Percentiles rank a stretch among this genome's conserved stretches.
Conservation (phyloP, 306 rosid genomes). For the Hippophae gyantsensis region DNA sequence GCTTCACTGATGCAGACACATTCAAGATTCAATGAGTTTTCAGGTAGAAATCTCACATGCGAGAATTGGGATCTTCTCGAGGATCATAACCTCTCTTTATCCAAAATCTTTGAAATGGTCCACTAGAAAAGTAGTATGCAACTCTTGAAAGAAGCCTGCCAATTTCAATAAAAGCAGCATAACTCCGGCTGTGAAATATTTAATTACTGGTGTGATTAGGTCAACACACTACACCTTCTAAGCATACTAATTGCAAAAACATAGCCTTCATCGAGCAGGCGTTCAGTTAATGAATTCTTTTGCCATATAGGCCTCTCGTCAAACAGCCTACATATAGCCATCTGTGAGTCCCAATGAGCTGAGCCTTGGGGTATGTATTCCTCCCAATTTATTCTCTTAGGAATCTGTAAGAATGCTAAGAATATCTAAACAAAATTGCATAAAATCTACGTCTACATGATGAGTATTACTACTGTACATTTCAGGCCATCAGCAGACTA, state of each 20-base stretch:
- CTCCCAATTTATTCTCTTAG: slow-evolving; percentile 87
- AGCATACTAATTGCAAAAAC: slow-evolving; percentile 40
- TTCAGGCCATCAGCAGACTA: no score
- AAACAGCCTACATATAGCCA: slow-evolving; percentile 59
- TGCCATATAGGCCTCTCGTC: slow-evolving; percentile 89
- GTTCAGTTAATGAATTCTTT: slow-evolving; percentile 54
- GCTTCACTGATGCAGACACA: no score
- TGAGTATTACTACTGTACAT: no score
- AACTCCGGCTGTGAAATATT: slow-evolving; percentile 11
- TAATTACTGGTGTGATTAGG: slow-evolving; percentile 6
- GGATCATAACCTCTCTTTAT: slow-evolving; percentile 94
- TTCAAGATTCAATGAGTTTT: slow-evolving; percentile 2
- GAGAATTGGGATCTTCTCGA: slow-evolving; percentile 70
- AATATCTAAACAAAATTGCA: not conserved
- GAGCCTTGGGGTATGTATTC: slow-evolving; percentile 60
- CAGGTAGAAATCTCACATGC: slow-evolving; percentile 44
- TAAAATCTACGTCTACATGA: no score
- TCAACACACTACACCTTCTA: slow-evolving; percentile 54
- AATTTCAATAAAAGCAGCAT: slow-evolving; percentile 5
- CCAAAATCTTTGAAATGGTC: slow-evolving; percentile 92
- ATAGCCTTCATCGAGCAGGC: slow-evolving; percentile 59
- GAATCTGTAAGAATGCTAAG: slow-evolving; percentile 78
- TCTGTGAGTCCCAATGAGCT: slow-evolving; percentile 73
- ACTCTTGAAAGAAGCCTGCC: slow-evolving; percentile 88
- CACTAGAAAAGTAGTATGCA: slow-evolving; percentile 87